Conservation (phyloP, 805 yeast species). For the Candida quercuum region DNA sequence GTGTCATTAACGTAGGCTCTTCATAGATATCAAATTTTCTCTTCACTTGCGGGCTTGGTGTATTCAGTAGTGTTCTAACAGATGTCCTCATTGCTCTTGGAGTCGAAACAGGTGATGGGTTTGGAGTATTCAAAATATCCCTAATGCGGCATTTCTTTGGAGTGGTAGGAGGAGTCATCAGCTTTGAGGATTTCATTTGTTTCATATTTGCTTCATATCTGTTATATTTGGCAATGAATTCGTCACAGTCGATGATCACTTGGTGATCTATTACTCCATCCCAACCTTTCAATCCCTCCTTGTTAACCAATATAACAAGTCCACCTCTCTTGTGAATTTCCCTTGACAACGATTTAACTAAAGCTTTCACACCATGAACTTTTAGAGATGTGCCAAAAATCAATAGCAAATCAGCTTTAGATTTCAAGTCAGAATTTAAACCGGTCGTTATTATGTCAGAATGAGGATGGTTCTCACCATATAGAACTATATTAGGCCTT, state of each 20-base stretch:
- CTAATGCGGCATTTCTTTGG: conserved; percentile 19
- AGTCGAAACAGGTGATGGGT: conserved; percentile 4
- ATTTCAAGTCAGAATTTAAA: conserved; percentile 55
- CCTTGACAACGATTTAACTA: conserved; percentile 65
- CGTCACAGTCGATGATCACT: conserved; percentile 74
- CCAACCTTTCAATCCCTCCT: conserved; percentile 66
- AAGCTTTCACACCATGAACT: conserved; percentile 81
- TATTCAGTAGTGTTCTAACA: not conserved
- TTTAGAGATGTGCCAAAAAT: conserved; percentile 90
- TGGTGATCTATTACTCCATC: conserved; percentile 71
- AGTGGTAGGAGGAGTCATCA: conserved; percentile 30
- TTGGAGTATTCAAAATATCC: conserved; percentile 14
- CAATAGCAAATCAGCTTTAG: conserved; percentile 72
- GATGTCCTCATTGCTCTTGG: not conserved
- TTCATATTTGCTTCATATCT: conserved; percentile 15
- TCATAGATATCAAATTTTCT: not conserved
- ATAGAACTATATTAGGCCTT: conserved; percentile 85
- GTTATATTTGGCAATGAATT: conserved; percentile 47
- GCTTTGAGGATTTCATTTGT: conserved; percentile 5
- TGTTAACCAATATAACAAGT: conserved; percentile 69
- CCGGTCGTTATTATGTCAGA: conserved; percentile 76
- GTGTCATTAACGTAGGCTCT: not conserved
- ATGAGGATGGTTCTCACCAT: conserved; percentile 91
- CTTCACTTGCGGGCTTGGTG: not conserved
- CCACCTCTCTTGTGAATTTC: conserved; percentile 79